A percentile compares a stretch with the other conserved stretches of the same genome.
Evolutionary conservation across 768 basidiomycete species (phyloP).

Genomic region (Xerocomellus amylosporus): DNA sequence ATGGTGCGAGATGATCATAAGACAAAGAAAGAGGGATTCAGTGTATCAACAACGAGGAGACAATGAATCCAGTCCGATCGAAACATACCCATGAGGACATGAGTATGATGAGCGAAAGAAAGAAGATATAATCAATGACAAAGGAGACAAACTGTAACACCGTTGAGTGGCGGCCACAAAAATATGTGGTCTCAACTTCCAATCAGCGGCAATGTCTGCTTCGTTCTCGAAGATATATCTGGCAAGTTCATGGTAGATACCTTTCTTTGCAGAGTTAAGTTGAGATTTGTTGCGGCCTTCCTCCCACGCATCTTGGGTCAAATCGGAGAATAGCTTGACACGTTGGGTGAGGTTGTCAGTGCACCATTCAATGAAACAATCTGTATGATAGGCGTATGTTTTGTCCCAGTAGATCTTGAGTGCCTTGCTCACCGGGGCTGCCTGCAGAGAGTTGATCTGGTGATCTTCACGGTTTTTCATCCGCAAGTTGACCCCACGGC

Average conservation of each 20-base stretch:
- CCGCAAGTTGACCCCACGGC: too few species aligned
- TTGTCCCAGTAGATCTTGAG: not conserved
- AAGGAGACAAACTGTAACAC: too few species aligned
- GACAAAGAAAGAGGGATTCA: too few species aligned
- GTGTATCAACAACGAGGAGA: too few species aligned
- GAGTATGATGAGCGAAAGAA: too few species aligned
- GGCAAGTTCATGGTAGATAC: not conserved
- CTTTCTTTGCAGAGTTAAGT: not conserved
- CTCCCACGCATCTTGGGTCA: not conserved
- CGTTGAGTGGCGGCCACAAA: not conserved
- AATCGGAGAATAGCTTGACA: not conserved
- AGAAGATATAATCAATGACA: too few species aligned
- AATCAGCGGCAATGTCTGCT: not conserved
- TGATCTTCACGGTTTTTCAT: too few species aligned
- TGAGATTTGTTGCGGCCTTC: not conserved
- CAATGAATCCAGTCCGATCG: too few species aligned
- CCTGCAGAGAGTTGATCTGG: too few species aligned
- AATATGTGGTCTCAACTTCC: not conserved
- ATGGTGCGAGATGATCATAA: too few species aligned
- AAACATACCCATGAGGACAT: too few species aligned
- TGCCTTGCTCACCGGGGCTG: too few species aligned
- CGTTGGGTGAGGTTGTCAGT: not conserved
- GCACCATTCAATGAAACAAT: not conserved
- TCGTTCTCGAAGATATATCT: not conserved
- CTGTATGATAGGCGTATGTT: not conserved